These are phyloP conservation scores for Fusarium pseudoanthophilum DNA, from an alignment of 2,329 filamentous ascomycete genomes.

Conservation along the genomic window DNA sequence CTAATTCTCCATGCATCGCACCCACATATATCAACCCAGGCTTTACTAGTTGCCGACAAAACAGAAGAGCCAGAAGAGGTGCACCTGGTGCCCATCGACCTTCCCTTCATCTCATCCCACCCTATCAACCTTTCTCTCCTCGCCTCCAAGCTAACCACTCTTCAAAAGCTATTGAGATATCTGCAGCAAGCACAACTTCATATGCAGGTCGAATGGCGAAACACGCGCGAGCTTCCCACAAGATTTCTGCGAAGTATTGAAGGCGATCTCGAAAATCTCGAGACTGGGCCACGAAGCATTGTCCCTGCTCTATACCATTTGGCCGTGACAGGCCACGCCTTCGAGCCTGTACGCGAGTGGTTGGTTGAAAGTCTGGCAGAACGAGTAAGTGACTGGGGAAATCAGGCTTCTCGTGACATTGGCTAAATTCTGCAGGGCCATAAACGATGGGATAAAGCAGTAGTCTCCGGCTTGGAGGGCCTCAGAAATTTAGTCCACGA, in stretches of 20 bases:
- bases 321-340: constrained; percentile 84
- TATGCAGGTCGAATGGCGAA: constrained; percentile 84
- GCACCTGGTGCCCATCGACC: constrained; percentile 78
- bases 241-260: constrained; percentile 83
- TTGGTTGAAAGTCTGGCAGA: constrained; percentile 85
- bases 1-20: constrained; percentile 75
- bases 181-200: constrained; percentile 82
- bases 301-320: constrained; percentile 84
- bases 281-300: constrained; percentile 69
- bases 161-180: constrained; percentile 89
- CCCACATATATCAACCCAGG: constrained; percentile 78
- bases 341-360: constrained; percentile 83
- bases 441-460: constrained; percentile 94
- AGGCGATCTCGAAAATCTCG: constrained; percentile 73
- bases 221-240: constrained; percentile 79
- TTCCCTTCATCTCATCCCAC: constrained; percentile 83
- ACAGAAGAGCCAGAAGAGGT: constrained; percentile 48
- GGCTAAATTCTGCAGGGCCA: constrained; percentile 69
- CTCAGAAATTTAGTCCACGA: constrained; percentile 84
- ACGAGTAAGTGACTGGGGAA: constrained; percentile 63
- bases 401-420: constrained; percentile 23
- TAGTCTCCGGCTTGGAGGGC: constrained; percentile 79
- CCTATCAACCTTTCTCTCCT: constrained; percentile 85
- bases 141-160: constrained; percentile 84
- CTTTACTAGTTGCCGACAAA: constrained; percentile 68